Evolutionary conservation across 2,329 filamentous ascomycete genomes (phyloP).

Genomic region (Aspergillus sp.): DNA sequence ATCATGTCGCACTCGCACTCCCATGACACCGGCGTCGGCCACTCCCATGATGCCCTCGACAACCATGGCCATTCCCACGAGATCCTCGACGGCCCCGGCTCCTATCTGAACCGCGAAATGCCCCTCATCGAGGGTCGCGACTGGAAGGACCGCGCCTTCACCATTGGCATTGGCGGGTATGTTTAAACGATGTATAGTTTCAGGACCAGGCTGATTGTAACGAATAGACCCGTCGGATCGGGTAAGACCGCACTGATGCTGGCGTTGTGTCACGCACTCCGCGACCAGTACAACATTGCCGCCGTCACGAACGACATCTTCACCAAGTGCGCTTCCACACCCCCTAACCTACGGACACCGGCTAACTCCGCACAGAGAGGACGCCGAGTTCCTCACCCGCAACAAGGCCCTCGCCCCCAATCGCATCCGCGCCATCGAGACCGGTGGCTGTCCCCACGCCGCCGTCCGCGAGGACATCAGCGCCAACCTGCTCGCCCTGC

Average conservation of each 20-base stretch:
- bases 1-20: constrained; percentile 41
- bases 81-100: constrained; percentile 90
- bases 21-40: constrained; percentile 36
- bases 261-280: constrained; percentile 80
- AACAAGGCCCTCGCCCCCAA: constrained; percentile 77
- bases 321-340: constrained; percentile 59
- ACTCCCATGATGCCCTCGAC: constrained; percentile 57
- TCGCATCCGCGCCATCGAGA: constrained; percentile 94
- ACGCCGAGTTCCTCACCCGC: constrained; percentile 93
- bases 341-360: neutral
- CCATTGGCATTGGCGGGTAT: constrained; percentile 96
- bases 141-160: constrained; percentile 89
- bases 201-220: neutral
- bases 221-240: constrained; percentile 79
- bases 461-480: constrained; percentile 97
- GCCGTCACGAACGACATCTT: constrained; percentile 99
- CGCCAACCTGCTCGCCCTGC: constrained; percentile 87
- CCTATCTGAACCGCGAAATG: constrained; percentile 87
- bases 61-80: constrained; percentile 92
- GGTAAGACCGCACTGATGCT: constrained; percentile 98
- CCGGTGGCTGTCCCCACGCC: constrained; percentile 93
- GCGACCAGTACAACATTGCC: constrained; percentile 78
- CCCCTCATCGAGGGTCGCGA: constrained; percentile 84
- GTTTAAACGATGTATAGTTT: constrained; percentile 20
- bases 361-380: constrained; percentile 58